Conservation (phyloP, 176 grass and related monocot species). For the Guadua angustifolia region DNA sequence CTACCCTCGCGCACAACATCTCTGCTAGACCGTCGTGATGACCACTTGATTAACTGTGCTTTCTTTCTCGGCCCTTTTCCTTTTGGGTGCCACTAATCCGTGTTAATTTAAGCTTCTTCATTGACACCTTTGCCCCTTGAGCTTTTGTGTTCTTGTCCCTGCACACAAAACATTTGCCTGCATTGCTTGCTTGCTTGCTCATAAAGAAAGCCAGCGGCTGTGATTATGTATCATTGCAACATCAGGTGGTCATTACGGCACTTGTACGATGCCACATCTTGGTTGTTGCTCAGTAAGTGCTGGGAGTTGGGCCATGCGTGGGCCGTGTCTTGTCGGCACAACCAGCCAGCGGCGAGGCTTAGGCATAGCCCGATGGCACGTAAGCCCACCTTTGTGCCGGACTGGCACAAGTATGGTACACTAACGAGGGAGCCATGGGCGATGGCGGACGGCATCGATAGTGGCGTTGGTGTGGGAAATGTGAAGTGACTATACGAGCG, state of each 20-base stretch:
- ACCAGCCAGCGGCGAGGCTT: no score
- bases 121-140: neutral
- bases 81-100: slow-evolving; percentile 40
- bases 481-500: no score
- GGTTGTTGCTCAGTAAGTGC: no score
- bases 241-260: neutral
- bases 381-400: no score
- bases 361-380: no score
- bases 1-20: neutral
- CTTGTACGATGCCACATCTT: neutral
- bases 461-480: no score
- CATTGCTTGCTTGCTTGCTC: slow-evolving; percentile 21
- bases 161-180: neutral
- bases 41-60: slow-evolving; percentile 39
- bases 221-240: neutral
- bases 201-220: slow-evolving; percentile 2
- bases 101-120: neutral
- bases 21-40: slow-evolving; percentile 32
- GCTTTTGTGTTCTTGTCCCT: neutral
- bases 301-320: no score
- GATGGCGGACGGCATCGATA: no score
- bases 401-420: no score
- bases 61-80: neutral
- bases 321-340: no score
- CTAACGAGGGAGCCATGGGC: no score